Conservation (phyloP, 1,284 basidiomycete genomes). For the Ganoderma sinense region DNA sequence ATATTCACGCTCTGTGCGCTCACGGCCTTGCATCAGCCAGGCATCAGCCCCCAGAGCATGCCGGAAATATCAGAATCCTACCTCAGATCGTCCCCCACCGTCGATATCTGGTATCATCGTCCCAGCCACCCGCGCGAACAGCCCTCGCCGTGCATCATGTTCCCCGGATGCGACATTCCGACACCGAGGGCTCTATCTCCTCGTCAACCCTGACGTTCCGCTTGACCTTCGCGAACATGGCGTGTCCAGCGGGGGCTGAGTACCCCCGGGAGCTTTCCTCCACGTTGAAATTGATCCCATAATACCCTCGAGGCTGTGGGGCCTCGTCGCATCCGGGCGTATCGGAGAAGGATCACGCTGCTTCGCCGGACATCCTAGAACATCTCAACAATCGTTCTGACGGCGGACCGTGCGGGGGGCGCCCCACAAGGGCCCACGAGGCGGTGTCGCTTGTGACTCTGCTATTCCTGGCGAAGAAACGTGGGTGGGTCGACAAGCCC, state of each 20-base stretch:
- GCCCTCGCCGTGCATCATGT: not conserved
- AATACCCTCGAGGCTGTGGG: not conserved
- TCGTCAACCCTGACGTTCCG: not conserved
- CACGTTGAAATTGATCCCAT: not conserved
- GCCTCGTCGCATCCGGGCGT: slow-evolving; percentile 1
- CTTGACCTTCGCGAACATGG: not conserved
- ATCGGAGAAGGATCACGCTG: slow-evolving; percentile 5
- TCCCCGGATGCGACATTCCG: not conserved
- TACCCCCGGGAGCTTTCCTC: not conserved
- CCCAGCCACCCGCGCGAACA: slow-evolving; percentile 1
- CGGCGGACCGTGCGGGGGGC: slow-evolving; percentile 1
- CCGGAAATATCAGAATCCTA: slow-evolving; percentile 15
- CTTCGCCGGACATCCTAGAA: not conserved
- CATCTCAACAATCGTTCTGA: slow-evolving; percentile 3
- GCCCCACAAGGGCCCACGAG: not conserved
- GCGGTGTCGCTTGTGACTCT: not conserved
- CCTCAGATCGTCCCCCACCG: slow-evolving; percentile 4
- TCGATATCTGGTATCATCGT: slow-evolving; percentile 20
- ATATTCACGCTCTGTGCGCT: slow-evolving; percentile 29
- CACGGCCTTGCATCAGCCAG: slow-evolving; percentile 17
- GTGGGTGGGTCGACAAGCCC: slow-evolving; percentile 10
- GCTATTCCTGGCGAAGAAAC: not conserved
- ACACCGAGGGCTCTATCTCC: not conserved
- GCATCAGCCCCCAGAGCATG: not conserved
- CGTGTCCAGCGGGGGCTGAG: not conserved